A percentile compares a stretch with the other conserved stretches of the same genome.
phyloP scores from a whole-genome alignment of 192 early-diverging fungal genomes.

The Coemansia furcata region DNA sequence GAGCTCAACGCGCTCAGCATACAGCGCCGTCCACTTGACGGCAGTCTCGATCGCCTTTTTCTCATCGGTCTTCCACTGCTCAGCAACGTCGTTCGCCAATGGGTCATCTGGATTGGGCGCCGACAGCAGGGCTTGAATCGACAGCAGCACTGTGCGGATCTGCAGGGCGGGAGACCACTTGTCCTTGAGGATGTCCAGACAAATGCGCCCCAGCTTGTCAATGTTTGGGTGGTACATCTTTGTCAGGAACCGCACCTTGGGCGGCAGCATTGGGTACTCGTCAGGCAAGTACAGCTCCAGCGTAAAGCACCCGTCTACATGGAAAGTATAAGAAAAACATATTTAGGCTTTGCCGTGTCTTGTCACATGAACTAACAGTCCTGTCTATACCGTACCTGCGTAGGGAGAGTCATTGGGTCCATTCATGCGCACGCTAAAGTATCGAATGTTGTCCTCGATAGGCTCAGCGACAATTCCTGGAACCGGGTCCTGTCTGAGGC shows the following conservation, averaged over 20 bases:
- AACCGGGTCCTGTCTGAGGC: slow-evolving; percentile 88
- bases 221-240: slow-evolving; percentile 99
- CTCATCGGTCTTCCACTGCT: slow-evolving; percentile 99
- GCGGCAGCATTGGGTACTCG: slow-evolving; percentile 97
- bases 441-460: slow-evolving; percentile 93
- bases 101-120: slow-evolving; percentile 99
- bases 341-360: not conserved
- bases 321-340: not conserved
- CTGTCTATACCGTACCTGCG: slow-evolving; percentile 65
- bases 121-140: slow-evolving; percentile 93
- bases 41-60: slow-evolving; percentile 84
- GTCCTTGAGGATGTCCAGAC: slow-evolving; percentile 98
- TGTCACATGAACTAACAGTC: not conserved
- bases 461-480: slow-evolving; percentile 89
- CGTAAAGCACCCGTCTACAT: slow-evolving; percentile 84
- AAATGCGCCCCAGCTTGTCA: slow-evolving; percentile 97
- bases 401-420: slow-evolving; percentile 94
- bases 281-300: slow-evolving; percentile 96
- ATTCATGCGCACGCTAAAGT: slow-evolving; percentile 93
- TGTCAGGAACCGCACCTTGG: slow-evolving; percentile 97
- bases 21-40: slow-evolving; percentile 35
- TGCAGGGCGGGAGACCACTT: slow-evolving; percentile 99
- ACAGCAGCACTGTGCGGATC: slow-evolving; percentile 96
- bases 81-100: slow-evolving; percentile 96
- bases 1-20: slow-evolving; percentile 8